Evolutionary conservation across 352 stramenopile genomes (phyloP).

Genomic region (Globisporangium orthogonon): DNA sequence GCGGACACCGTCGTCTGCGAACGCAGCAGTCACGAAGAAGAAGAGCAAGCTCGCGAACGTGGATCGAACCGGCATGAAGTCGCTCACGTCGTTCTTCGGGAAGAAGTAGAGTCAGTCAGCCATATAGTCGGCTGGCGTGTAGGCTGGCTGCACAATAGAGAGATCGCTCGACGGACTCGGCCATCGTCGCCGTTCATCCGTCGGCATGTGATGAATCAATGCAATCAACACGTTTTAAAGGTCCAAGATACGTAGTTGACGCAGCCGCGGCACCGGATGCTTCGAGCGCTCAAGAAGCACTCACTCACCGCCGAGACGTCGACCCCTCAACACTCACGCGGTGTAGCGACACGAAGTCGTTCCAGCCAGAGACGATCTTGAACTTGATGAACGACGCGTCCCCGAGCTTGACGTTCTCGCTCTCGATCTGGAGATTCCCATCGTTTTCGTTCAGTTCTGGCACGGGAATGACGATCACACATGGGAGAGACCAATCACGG

Average conservation of each 20-base stretch:
- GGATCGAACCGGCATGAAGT: slow-evolving; percentile 77
- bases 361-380: slow-evolving; percentile 78
- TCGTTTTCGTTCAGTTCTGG: slow-evolving; percentile 77
- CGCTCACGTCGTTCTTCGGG: slow-evolving; percentile 74
- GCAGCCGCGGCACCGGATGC: too few relatives aligned
- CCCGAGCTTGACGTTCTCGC: slow-evolving; percentile 57
- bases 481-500: background rate
- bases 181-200: background rate
- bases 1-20: slow-evolving; percentile 23
- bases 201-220: background rate
- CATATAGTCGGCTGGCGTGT: background rate
- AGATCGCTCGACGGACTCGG: background rate
- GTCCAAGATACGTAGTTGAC: too few relatives aligned
- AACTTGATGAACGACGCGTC: slow-evolving; percentile 83
- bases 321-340: slow-evolving; percentile 79
- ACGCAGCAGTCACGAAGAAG: slow-evolving; percentile 42
- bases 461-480: background rate
- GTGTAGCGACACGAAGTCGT: slow-evolving; percentile 72
- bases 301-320: slow-evolving; percentile 22
- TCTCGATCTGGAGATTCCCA: slow-evolving; percentile 78
- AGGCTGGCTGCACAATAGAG: background rate
- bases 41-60: slow-evolving; percentile 80
- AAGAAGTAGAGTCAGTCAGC: slow-evolving; percentile 55
- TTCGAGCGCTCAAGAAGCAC: too few relatives aligned
- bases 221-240: background rate